Percentiles rank a stretch among this genome's conserved stretches.
These are phyloP conservation scores for Sodiomyces alkalinus DNA, from an alignment of 2,329 filamentous ascomycete species.

Conservation along the genomic window DNA sequence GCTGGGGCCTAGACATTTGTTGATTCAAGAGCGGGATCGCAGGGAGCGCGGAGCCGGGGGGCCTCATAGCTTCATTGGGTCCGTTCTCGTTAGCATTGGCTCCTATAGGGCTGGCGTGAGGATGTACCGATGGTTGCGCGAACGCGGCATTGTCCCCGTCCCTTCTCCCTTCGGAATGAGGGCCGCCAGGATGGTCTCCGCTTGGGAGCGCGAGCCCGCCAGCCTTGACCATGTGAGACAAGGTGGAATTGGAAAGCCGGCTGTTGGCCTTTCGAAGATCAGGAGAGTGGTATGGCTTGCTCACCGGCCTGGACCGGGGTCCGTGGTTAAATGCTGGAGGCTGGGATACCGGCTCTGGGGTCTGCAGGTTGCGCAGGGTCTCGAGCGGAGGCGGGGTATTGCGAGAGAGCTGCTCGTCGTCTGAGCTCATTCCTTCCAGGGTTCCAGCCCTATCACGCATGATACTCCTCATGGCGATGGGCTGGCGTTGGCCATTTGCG, in stretches of 20 bases:
- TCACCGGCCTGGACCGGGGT: constrained; percentile 53
- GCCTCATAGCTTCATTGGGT: constrained; percentile 37
- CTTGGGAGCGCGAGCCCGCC: constrained; percentile 34
- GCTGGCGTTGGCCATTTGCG: constrained; percentile 17
- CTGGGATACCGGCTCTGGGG: constrained; percentile 60
- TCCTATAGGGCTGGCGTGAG: constrained; percentile 32
- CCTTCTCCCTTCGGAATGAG: constrained; percentile 12
- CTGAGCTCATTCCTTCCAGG: constrained; percentile 40
- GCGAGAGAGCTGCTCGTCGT: constrained; percentile 31
- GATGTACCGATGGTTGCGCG: constrained; percentile 25
- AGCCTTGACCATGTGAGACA: constrained; percentile 65
- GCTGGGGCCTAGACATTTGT: constrained; percentile 28
- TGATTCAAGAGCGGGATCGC: constrained; percentile 23
- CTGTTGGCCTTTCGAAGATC: constrained; percentile 71
- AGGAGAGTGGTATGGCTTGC: constrained; percentile 56
- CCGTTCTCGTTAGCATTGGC: constrained; percentile 38
- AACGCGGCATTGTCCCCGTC: constrained; percentile 16
- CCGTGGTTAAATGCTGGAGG: constrained; percentile 71
- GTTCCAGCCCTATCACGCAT: constrained; percentile 28
- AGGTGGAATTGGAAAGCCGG: constrained; percentile 66
- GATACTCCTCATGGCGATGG: constrained; percentile 22
- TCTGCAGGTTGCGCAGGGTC: constrained; percentile 38
- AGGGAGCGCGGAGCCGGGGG: constrained; percentile 17
- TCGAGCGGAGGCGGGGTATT: constrained; percentile 34
- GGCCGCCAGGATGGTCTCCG: constrained; percentile 16